A percentile compares a stretch with the other conserved stretches of the same genome.
Conservation (phyloP, 2,329 filamentous ascomycete species). For the Cytospora leucostoma region DNA sequence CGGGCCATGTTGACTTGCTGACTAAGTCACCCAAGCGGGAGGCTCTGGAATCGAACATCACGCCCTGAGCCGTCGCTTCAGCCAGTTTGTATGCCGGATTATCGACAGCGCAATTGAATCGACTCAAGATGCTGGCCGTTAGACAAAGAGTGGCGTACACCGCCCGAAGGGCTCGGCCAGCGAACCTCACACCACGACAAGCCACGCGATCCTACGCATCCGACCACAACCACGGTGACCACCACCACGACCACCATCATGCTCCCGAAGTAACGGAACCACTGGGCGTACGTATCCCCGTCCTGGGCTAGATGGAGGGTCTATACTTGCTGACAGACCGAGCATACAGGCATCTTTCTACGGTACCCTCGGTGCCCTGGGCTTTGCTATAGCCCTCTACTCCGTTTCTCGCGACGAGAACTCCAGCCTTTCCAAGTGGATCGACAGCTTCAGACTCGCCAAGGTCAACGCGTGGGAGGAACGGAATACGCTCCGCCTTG, state of each 20-base stretch:
- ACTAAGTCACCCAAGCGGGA: constrained; percentile 7
- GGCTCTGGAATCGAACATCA: constrained; percentile 18
- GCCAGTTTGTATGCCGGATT: constrained; percentile 10
- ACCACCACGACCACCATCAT: constrained; percentile 43
- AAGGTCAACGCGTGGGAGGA: constrained; percentile 52
- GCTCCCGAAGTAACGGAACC: constrained; percentile 51
- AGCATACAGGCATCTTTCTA: constrained; percentile 51
- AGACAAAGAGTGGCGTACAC: constrained; percentile 40
- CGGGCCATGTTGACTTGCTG: constrained; percentile 16
- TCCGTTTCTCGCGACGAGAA: constrained; percentile 53
- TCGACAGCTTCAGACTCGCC: constrained; percentile 47
- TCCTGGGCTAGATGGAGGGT: not conserved
- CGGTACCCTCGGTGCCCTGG: constrained; percentile 47
- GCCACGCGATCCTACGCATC: constrained; percentile 55
- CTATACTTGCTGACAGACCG: constrained; percentile 12
- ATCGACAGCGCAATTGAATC: constrained; percentile 21
- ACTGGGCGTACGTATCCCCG: constrained; percentile 55
- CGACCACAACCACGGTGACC: constrained; percentile 49
- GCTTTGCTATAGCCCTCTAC: constrained; percentile 49
- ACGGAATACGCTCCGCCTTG: constrained; percentile 55
- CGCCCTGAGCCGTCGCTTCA: not conserved
- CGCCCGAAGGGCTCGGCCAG: constrained; percentile 41
- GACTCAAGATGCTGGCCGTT: constrained; percentile 40
- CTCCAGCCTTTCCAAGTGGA: constrained; percentile 48
- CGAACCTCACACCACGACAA: constrained; percentile 32